These are phyloP conservation scores for Zymoseptoria tritici DNA, from an alignment of 2,329 filamentous ascomycete genomes.

Conservation along the genomic window DNA sequence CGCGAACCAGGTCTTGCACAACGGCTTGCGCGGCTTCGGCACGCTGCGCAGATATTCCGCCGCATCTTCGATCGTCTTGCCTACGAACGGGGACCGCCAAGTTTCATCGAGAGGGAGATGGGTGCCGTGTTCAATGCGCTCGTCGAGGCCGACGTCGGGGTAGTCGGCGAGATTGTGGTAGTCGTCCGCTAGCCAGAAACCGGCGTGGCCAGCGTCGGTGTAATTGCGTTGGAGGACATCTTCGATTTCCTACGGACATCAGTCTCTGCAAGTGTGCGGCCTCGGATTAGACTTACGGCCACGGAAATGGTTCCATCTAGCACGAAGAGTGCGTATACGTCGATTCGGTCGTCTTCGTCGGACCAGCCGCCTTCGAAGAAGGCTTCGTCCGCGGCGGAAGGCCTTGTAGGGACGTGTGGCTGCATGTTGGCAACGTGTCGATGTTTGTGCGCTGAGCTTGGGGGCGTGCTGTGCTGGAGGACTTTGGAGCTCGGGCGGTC, in stretches of 20 bases:
- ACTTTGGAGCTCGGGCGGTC: too few species aligned
- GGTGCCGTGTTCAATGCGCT: neutral
- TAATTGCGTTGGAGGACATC: slow-evolving; percentile 2
- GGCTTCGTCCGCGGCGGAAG: neutral
- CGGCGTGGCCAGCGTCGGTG: neutral
- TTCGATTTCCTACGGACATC: neutral
- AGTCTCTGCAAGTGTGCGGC: neutral
- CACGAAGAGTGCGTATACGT: neutral
- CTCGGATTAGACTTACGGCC: neutral
- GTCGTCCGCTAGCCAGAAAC: slow-evolving; percentile 6
- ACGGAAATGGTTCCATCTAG: neutral
- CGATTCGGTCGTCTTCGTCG: neutral
- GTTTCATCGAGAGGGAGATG: neutral
- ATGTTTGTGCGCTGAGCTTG: too few species aligned
- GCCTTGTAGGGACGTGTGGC: neutral
- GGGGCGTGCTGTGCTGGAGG: too few species aligned
- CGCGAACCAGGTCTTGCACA: slow-evolving; percentile 3
- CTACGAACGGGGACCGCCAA: slow-evolving; percentile 6
- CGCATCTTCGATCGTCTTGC: slow-evolving; percentile 1
- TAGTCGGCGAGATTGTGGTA: neutral
- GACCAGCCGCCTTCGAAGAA: neutral
- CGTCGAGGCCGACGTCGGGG: neutral
- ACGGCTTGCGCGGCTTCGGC: slow-evolving; percentile 2
- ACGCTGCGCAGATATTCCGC: slow-evolving; percentile 1
- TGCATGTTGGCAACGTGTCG: too few species aligned